Evolutionary conservation across 371 early-diverging fungal genomes (phyloP), one percentile per base, ranked within the genome.

Genomic region (Rhizopus stolonifer): DNA sequence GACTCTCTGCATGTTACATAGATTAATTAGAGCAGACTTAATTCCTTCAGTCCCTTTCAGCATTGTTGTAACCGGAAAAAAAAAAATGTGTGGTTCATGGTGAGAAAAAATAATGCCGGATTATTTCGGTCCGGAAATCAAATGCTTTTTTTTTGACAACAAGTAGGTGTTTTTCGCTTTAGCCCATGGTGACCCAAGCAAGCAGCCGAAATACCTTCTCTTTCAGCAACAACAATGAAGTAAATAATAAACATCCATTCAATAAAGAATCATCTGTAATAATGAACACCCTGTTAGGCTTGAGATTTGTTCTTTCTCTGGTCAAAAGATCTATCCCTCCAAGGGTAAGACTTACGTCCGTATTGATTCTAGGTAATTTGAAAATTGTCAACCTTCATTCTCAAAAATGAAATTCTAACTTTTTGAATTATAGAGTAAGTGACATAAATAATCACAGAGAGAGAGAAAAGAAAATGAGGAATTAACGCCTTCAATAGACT

Each of bases 321-420:
- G 96, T 64, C 88, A 88, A 85, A 96, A 95, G 89, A 96, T 98
- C 89, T 95, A 98, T 88, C 98, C 98, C 58, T 92, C 92, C 72
- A 92, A 93, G 81, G 98, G 98, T 49, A 92, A 87, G 84, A 75
- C 90, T 55, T 96, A 81, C 72, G 90, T 98, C 72, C 91, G 93
- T 60, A 61, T 77, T 52, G 98, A 98, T 89, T 88, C 81, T 85
- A 85, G 90, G 77, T 74, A 65, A 65, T 4, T 2, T 3, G 15
- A 19, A 21, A 38, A 23, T 34, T n/a, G n/a, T n/a, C n/a, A n/a
- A n/a, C n/a, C n/a, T n/a, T n/a, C n/a, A 24, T 24, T 1, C 39
- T 17, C 8, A 43, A 19, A 31, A n/a, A 46, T 38, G 18, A 2
- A 36, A 21, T 13, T 4, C 17, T 23, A 31, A 22, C 14, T 31